Conservation (phyloP, 345 rosid genomes). For the Conringia planisiliqua region DNA sequence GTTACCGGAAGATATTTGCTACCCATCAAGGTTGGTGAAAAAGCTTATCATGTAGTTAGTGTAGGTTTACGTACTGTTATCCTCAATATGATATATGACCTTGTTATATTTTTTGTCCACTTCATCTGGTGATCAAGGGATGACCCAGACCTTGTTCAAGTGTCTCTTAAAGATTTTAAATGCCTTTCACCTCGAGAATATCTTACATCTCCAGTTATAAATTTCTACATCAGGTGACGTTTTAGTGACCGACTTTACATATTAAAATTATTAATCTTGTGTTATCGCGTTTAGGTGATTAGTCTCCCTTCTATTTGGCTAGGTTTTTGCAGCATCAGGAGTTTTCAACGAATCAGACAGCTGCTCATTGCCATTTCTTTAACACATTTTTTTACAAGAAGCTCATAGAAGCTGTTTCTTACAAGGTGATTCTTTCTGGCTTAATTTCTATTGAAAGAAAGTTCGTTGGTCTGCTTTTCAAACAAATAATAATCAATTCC, state of each 20-base stretch:
- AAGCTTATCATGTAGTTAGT: background rate
- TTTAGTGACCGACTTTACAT: background rate
- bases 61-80: background rate
- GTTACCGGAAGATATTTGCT: constrained; percentile 52
- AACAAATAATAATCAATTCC: too few relatives aligned
- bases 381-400: constrained; percentile 84
- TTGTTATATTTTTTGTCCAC: background rate
- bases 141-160: constrained; percentile 64
- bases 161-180: constrained; percentile 52
- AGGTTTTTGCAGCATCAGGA: constrained; percentile 70
- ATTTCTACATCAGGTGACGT: constrained; percentile 76
- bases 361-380: constrained; percentile 61
- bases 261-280: background rate
- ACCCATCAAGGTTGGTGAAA: constrained; percentile 62
- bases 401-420: constrained; percentile 79
- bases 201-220: constrained; percentile 77
- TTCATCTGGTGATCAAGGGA: constrained; percentile 46
- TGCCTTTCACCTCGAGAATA: constrained; percentile 68
- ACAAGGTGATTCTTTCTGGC: constrained; percentile 36
- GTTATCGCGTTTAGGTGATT: background rate
- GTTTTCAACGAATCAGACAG: constrained; percentile 45
- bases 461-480: too few relatives aligned
- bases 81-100: background rate
- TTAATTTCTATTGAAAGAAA: too few relatives aligned
- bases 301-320: constrained; percentile 7